Percentiles rank a stretch among this genome's conserved stretches.
phyloP scores from a whole-genome alignment of 108 stramenopile species.

The Bacterosira constricta region DNA sequence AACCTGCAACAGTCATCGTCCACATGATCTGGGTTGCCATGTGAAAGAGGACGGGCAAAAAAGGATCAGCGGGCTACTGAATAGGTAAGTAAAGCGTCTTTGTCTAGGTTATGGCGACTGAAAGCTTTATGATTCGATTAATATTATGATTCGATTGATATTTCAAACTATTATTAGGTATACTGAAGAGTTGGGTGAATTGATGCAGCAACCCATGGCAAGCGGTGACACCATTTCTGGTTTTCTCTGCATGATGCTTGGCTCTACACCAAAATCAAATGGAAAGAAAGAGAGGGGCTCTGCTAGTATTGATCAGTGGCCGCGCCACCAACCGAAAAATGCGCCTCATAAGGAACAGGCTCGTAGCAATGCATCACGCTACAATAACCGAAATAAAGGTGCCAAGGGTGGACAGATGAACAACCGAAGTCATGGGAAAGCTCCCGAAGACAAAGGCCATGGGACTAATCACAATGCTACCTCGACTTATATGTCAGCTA shows the following conservation, averaged over 20 bases:
- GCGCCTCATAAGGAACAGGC: neutral
- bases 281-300: neutral
- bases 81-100: neutral
- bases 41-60: constrained; percentile 51
- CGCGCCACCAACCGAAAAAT: neutral
- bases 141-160: too few relatives aligned
- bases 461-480: neutral
- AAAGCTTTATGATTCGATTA: too few relatives aligned
- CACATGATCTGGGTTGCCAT: constrained; percentile 78
- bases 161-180: too few relatives aligned
- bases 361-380: neutral
- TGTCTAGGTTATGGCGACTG: too few relatives aligned
- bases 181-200: neutral
- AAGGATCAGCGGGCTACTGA: constrained; percentile 42
- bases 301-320: neutral
- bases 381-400: neutral
- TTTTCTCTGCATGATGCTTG: neutral
- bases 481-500: neutral
- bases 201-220: neutral
- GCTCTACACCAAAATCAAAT: constrained; percentile 1
- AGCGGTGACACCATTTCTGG: neutral
- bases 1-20: constrained; percentile 74
- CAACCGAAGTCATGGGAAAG: neutral
- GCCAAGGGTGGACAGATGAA: neutral
- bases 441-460: neutral